Evolutionary conservation across 148 eudicot species (phyloP), one percentile per base, ranked within the genome.

Genomic region (Diospyros lotus): DNA sequence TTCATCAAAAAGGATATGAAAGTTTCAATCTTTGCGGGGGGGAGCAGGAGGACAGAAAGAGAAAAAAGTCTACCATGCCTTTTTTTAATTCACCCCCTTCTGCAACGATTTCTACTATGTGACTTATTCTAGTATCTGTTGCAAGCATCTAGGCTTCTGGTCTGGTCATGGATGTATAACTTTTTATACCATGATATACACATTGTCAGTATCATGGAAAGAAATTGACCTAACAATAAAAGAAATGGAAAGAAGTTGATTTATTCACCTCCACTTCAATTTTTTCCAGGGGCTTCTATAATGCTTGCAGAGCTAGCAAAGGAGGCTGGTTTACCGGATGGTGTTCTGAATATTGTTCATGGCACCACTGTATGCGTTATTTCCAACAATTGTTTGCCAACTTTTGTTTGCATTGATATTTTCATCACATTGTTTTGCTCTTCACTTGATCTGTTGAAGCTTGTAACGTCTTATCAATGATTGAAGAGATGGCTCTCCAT

Each of bases 261-360:
- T 40, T 61, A 10, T 64, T 58, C 69, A 38, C 45, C 42, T 55
- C 52, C 13, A 38, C 62, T 62, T 77, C 50, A 41, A 73, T 73
- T 52, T 77, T 54, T 58, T 75, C 17, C 81, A 95, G 99, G 99
- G 75, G 97, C 99, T 61, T 90, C 96, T 42, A 79, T 95, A 72
- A 79, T 93, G 83, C 94, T 95, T 66, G 97, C 99, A 14, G 90
- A 95, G 87, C 81, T 95, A 78, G 99, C 99, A 13, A 87, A 86
- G 93, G 99, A 95, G 84, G 99, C 99, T 81, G 99, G 99, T 81
- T 84, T 95, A 68, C 99, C 99, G 59, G 86, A 86, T 63, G 99
- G 99, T 68, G 99, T 95, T 48, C 80, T 93, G 66, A 95, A 93
- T 81, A 87, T 95, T 77, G 97, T 95, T 67, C 97, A 93, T 79